Evolutionary conservation across 805 yeast genomes (phyloP), one percentile per base, ranked within the genome.

Genomic region (Cyberlindnera bimundalis): DNA sequence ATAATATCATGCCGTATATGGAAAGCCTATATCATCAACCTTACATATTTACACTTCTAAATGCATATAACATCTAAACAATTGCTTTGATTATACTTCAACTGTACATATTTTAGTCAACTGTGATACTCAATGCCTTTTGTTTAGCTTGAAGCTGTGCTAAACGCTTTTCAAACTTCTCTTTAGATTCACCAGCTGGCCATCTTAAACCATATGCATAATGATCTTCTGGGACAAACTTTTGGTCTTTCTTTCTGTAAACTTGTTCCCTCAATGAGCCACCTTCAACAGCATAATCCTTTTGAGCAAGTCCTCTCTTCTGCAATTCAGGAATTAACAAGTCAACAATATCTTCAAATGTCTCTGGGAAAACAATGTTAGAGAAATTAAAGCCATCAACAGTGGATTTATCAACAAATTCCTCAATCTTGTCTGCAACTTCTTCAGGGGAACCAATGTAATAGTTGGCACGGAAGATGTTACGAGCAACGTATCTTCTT

Each of bases 381-480:
- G 67, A 56, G 29, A 70, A 51, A 42, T 70, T 70, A 55, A 70
- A 70, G 1, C 74, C 74, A 39, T 70, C 74, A 20, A 70, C 60
- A 33, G 60, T 67, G 5, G 69, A 58, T 14, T 52, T 51, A 9
- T 65, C 70, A 14, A 65, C 65, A 64, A 69, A 70, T 29, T 57
- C 51, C 46, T 67, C 70, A 30, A 70, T 58, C 35, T 61, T 57
- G 45, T 70, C 71, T 9, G 71, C 73, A 24, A 70, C 71, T 37
- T 64, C 64, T 32, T 49, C 46, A 2, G 71, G 59, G n/a, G 66
- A 55, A 5, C 74, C 74, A 32, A 50, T 29, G 38, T 37, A 52
- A 35, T 55, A 50, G 24, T 61, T 59, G 11, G 39, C 35, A 14
- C 45, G 41, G 42, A 42, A 44, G 32, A 55, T 51, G 29, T 48